Base-by-base conservation (phyloP, 108 stramenopile genomes). In the Cyclotella atomus region DNA sequence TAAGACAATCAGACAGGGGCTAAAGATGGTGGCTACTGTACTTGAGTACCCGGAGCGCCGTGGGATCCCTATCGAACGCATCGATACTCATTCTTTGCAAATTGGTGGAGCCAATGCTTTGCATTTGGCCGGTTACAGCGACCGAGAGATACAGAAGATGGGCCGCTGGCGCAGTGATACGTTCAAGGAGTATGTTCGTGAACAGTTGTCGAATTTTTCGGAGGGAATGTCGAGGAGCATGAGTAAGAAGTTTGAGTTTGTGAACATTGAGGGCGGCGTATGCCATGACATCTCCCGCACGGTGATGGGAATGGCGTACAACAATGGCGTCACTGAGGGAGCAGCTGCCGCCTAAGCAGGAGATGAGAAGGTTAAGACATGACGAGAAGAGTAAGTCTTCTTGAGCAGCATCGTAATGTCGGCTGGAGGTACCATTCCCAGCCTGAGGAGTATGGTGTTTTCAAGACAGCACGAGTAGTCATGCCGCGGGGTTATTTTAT, bases 121-220 rank as follows among this genome's bases (percentile, higher is more conserved):
- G 20, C 8, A 33, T 19, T 54, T 68, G 23, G 38, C 67, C 24
- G 52, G 67, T 21, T 68, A 68, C 20, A 35, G 21, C 0, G 67
- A 68, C 67, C 6, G 38, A 23, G 20, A 68, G 19, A 68, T 68
- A 1, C 67, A 68, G 32, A 68, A 68, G 20, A 54, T 68, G 67
- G 53, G 67, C 2, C 50, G 3, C 16, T 68, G 52, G 67, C 6
- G 34, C 4, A n/a, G 67, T 21, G 34, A 35, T 2, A 68, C 53
- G 2, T 68, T 68, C 36, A 68, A 27, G 36, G 67, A 68, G 49
- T 68, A 68, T 35, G 54, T 68, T 28, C 12, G 36, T 5, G 53
- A 68, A 21, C n/a, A 38, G 2, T 38, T 68, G 34, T 21, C 52
- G 17, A 17, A 10, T 17, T 53, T 38, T 38, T 53, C 67, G 0